phyloP scores from a whole-genome alignment of 768 basidiomycete species.

The Collybia nuda region DNA sequence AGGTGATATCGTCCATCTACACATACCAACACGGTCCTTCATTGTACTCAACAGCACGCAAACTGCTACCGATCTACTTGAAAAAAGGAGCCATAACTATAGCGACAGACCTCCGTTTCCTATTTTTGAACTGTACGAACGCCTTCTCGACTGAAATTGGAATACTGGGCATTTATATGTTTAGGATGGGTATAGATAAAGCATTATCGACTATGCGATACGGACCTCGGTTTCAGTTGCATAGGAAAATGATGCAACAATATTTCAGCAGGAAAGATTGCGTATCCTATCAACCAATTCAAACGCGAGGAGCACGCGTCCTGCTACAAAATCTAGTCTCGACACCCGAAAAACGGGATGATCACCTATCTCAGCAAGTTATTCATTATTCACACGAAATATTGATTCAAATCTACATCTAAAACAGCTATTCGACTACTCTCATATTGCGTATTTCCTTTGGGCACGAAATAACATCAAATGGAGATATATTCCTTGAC shows the following conservation, averaged over 20 bases:
- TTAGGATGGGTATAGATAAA: slow-evolving; percentile 4
- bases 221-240: slow-evolving; percentile 1
- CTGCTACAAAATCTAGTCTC: no score
- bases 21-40: not conserved
- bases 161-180: no score
- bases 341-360: no score
- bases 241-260: slow-evolving; percentile 10
- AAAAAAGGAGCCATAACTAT: slow-evolving; percentile 8
- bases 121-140: slow-evolving; percentile 7
- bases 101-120: slow-evolving; percentile 8
- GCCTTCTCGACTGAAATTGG: no score
- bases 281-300: slow-evolving; percentile 3
- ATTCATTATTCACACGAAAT: no score
- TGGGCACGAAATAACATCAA: slow-evolving; percentile 25
- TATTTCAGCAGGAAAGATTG: slow-evolving; percentile 2
- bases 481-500: slow-evolving; percentile 34
- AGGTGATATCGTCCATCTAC: slow-evolving; percentile 10
- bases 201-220: slow-evolving; percentile 2
- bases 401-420: no score
- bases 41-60: slow-evolving; percentile 11
- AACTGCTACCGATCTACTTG: slow-evolving; percentile 9
- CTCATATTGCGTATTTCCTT: slow-evolving; percentile 24
- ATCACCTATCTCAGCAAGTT: no score
- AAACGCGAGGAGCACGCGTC: not conserved
- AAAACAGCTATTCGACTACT: slow-evolving; percentile 2